Percentiles rank a stretch among this genome's conserved stretches.
phyloP scores from a whole-genome alignment of 78 protist genomes.

The Protostelium mycophagum region DNA sequence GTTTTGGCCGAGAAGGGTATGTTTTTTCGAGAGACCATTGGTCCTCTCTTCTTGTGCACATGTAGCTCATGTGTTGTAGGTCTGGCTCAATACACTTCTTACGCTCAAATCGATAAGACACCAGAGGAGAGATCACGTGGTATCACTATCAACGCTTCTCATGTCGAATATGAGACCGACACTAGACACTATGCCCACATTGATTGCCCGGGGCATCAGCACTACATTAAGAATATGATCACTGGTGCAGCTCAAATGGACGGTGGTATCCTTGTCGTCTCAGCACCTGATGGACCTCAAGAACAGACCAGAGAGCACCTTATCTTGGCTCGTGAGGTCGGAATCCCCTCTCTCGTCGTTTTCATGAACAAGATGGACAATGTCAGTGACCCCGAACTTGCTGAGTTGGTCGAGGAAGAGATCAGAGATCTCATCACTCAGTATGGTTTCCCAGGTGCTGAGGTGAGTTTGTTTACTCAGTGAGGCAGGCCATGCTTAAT shows the following conservation, averaged over 20 bases:
- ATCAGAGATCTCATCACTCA: conserved; percentile 70
- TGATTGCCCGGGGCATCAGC: conserved; percentile 96
- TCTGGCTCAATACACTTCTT: conserved; percentile 69
- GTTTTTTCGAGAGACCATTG: not conserved
- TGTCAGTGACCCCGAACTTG: conserved; percentile 86
- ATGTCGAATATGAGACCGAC: conserved; percentile 86
- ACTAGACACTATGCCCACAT: conserved; percentile 92
- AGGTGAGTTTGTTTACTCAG: conserved; percentile 26
- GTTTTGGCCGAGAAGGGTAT: conserved; percentile 45
- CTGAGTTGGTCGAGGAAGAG: conserved; percentile 93
- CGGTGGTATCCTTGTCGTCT: conserved; percentile 93
- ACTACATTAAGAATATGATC: conserved; percentile 97
- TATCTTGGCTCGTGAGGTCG: conserved; percentile 88
- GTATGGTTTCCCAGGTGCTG: conserved; percentile 88
- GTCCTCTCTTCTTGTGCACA: too few relatives aligned
- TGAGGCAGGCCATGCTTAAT: not conserved
- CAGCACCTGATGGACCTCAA: conserved; percentile 91
- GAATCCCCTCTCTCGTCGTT: conserved; percentile 83
- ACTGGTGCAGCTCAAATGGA: conserved; percentile 94
- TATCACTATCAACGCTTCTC: conserved; percentile 93
- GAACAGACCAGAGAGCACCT: conserved; percentile 97
- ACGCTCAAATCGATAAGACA: conserved; percentile 85
- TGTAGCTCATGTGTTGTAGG: conserved; percentile 8
- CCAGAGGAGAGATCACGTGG: conserved; percentile 92
- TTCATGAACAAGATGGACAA: conserved; percentile 87